A percentile compares a stretch with the other conserved stretches of the same genome.
These are phyloP conservation scores for Aschersonia sp. DNA, from an alignment of 2,329 filamentous ascomycete genomes.

Conservation along the genomic window DNA sequence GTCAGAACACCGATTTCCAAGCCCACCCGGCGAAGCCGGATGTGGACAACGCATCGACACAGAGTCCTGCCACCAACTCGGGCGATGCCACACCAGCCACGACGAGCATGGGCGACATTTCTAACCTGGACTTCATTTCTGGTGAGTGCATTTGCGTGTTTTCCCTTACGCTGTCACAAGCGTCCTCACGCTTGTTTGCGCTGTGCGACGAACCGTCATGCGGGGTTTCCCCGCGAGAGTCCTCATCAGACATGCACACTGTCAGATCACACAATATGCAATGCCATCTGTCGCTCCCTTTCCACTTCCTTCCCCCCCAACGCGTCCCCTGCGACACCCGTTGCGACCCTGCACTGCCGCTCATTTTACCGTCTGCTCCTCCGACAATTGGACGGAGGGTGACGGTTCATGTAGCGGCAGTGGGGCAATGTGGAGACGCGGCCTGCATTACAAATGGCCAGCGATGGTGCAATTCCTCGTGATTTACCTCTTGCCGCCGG, in stretches of 20 bases:
- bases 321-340: too few species aligned
- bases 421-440: conserved; percentile 6
- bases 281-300: too few species aligned
- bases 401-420: conserved; percentile 12
- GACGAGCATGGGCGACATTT: conserved; percentile 30
- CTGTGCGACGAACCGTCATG: too few species aligned
- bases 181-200: too few species aligned
- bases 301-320: too few species aligned
- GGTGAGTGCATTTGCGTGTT: conserved; percentile 22
- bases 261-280: too few species aligned
- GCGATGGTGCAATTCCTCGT: conserved; percentile 49
- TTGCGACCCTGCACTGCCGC: too few species aligned
- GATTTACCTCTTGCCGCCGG: conserved; percentile 22
- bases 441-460: conserved; percentile 28
- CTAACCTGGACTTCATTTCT: conserved; percentile 33
- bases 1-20: conserved; percentile 43
- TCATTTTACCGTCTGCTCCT: background rate
- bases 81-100: conserved; percentile 24
- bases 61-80: conserved; percentile 17
- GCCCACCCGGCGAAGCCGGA: conserved; percentile 31
- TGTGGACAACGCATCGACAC: conserved; percentile 11
- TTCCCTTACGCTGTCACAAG: background rate
- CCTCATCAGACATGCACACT: too few species aligned
- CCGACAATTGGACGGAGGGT: background rate
- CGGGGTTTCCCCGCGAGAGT: too few species aligned